Evolutionary conservation across 1,139 yeast genomes (phyloP).

Genomic region (Kodamaea suecica): DNA sequence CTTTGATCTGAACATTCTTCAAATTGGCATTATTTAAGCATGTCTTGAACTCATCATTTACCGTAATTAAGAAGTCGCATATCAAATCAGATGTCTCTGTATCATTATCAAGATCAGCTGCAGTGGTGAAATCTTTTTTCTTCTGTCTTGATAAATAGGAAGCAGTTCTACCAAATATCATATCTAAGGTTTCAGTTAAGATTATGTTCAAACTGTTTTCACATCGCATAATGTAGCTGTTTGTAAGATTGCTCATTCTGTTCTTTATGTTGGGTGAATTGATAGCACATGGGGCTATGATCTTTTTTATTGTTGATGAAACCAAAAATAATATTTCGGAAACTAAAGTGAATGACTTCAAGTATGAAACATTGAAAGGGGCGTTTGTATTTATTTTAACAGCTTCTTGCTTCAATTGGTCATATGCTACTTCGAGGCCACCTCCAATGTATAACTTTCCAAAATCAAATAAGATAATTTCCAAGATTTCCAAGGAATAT

Average conservation of each 20-base stretch:
- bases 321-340: slow-evolving; percentile 64
- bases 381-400: slow-evolving; percentile 23
- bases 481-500: slow-evolving; percentile 64
- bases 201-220: slow-evolving; percentile 69
- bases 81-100: slow-evolving; percentile 69
- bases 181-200: slow-evolving; percentile 54
- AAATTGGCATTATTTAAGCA: slow-evolving; percentile 55
- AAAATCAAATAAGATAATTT: slow-evolving; percentile 63
- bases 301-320: slow-evolving; percentile 68
- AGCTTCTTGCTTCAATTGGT: slow-evolving; percentile 31
- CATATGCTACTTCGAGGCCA: slow-evolving; percentile 70
- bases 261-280: slow-evolving; percentile 61
- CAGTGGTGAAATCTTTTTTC: slow-evolving; percentile 54
- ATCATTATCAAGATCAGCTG: slow-evolving; percentile 46
- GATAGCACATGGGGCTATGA: slow-evolving; percentile 68
- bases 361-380: slow-evolving; percentile 41
- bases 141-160: slow-evolving; percentile 58
- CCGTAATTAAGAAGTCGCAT: slow-evolving; percentile 48
- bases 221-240: slow-evolving; percentile 62
- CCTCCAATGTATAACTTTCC: slow-evolving; percentile 74
- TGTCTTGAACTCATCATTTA: slow-evolving; percentile 32
- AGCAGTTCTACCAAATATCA: slow-evolving; percentile 47
- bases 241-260: slow-evolving; percentile 62
- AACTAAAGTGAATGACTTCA: slow-evolving; percentile 52
- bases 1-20: slow-evolving; percentile 48